These are phyloP conservation scores for Collybiopsis confluens DNA, from an alignment of 768 basidiomycete species.

Conservation along the genomic window DNA sequence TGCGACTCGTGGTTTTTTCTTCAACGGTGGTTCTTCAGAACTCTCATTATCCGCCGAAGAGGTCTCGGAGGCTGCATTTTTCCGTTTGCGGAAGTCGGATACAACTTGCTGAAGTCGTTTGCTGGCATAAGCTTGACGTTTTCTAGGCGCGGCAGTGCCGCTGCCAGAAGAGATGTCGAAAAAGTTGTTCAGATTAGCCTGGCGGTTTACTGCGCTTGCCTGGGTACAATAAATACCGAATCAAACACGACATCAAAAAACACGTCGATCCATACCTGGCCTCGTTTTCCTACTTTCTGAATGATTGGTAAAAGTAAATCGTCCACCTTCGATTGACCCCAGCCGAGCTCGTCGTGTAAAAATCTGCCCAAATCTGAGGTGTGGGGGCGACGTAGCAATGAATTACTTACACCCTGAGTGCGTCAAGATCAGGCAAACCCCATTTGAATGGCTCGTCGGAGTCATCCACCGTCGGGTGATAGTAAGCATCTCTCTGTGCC, in stretches of 20 bases:
- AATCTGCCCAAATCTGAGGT: conserved; percentile 39
- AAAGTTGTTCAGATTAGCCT: conserved; percentile 72
- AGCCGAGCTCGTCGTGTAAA: conserved; percentile 73
- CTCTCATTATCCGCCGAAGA: conserved; percentile 16
- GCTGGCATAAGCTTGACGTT: conserved; percentile 77
- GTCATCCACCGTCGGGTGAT: conserved; percentile 83
- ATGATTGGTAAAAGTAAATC: conserved; percentile 91
- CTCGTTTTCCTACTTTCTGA: conserved; percentile 79
- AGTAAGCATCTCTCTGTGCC: conserved; percentile 83
- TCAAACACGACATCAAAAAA: not conserved
- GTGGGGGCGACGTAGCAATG: conserved; percentile 12
- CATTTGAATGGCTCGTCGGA: conserved; percentile 95
- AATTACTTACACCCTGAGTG: conserved; percentile 65
- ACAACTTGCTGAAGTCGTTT: conserved; percentile 87
- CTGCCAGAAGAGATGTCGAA: conserved; percentile 67
- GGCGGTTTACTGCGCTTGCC: conserved; percentile 65
- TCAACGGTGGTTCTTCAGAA: conserved; percentile 19
- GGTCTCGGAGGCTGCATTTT: conserved; percentile 21
- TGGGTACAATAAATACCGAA: conserved; percentile 21
- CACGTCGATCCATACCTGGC: conserved; percentile 46
- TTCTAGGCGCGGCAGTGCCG: conserved; percentile 71
- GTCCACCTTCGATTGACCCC: conserved; percentile 81
- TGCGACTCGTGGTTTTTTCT: conserved; percentile 18
- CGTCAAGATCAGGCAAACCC: conserved; percentile 96
- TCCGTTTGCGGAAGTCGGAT: conserved; percentile 65